Evolutionary conservation across 1,284 basidiomycete genomes (phyloP), one percentile per base, ranked within the genome.

Genomic region (Melanopsichium pennsylvanicum): DNA sequence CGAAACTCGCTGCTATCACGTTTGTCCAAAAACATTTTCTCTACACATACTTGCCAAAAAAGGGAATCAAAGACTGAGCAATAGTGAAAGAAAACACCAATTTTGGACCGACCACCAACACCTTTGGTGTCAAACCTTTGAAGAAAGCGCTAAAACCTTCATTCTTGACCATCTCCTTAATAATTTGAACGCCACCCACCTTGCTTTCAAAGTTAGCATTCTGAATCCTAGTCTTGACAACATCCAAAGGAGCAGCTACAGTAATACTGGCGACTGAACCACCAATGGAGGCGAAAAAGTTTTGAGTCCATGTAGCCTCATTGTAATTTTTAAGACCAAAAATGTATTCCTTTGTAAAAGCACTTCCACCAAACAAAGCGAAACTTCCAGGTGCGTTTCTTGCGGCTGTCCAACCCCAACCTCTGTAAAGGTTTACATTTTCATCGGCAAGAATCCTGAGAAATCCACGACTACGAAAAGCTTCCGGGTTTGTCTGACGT

Each of bases 331-430:
- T 83, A 10, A 97, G 87, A 45, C 90, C 88, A 75, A 97, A 91
- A 43, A 93, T 82, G 82, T 93, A 94, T 78, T 97, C 93, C 82
- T 98, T 97, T 32, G 94, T 92, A 49, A 89, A 86, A 2, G 95
- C 94, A 4, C 92, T 95, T 38, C 92, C 95, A 81, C 95, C 95
- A 80, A 98, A 98, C 16, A 81, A 66, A 49, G 95, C 93, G 75
- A 98, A 98, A 50, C 87, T 89, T 13, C 95, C 95, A 3, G 95
- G 95, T 2, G 95, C 95, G 81, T 98, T 98, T 54, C 95, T 88
- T 1, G 93, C 94, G 85, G 97, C 91, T 31, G 95, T 98, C 95
- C 95, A 97, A 50, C 94, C 95, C 91, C 93, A 97, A 33, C 95
- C 95, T 70, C 93, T 88, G 84, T 98, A 98, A 32, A 98, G 87